Evolutionary conservation across 257 asterid genomes (phyloP).

Genomic region (Datura wrightii): DNA sequence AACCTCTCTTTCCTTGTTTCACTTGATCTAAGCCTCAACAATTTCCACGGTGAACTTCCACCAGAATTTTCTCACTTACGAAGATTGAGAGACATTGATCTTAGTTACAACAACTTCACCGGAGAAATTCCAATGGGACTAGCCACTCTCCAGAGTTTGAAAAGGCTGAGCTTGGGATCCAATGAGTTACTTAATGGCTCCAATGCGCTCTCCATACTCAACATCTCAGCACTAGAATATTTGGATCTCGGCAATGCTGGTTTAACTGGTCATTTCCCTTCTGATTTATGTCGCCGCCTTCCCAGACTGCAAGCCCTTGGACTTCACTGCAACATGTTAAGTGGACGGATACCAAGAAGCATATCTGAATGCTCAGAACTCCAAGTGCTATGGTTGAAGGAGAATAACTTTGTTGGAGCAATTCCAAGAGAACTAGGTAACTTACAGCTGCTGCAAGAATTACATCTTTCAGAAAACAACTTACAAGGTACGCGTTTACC

Average conservation of each 20-base stretch:
- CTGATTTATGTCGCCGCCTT: background rate
- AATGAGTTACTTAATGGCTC: background rate
- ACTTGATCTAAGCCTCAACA: slow-evolving; percentile 39
- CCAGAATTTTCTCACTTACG: slow-evolving; percentile 32
- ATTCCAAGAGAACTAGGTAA: background rate
- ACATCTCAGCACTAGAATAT: background rate
- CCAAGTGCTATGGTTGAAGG: background rate
- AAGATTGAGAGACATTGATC: background rate
- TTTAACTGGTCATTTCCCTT: background rate
- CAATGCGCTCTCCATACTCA: background rate
- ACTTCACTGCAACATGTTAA: background rate
- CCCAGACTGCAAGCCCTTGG: background rate
- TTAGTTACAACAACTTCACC: background rate
- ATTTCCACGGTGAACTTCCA: slow-evolving; percentile 38
- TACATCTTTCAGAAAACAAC: slow-evolving; percentile 30
- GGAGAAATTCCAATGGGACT: background rate
- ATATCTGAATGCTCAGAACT: background rate
- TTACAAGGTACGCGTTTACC: background rate
- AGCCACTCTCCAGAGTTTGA: background rate
- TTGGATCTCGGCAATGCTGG: background rate
- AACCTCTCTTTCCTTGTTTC: slow-evolving; percentile 48
- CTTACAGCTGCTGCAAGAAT: slow-evolving; percentile 14
- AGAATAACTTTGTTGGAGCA: background rate
- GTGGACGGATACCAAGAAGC: background rate
- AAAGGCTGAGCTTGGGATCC: background rate